Base-by-base conservation (phyloP, 345 rosid genomes). In the Tarenaya hassleriana region DNA sequence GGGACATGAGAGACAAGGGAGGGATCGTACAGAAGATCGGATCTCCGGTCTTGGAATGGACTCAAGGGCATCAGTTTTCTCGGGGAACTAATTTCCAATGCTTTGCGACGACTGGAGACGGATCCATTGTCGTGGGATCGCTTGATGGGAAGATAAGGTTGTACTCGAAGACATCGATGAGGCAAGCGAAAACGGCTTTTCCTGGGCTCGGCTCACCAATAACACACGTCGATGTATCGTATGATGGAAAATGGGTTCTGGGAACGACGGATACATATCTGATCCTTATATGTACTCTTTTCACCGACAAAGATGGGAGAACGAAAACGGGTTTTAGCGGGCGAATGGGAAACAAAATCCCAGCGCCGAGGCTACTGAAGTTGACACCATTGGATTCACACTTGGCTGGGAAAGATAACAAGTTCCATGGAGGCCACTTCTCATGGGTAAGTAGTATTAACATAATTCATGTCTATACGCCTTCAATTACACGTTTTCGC, bases 181-280 rank as follows among this genome's bases (percentile, higher is more conserved):
- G 98, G 69, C 77, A 68, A 74, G 98, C 98, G 8, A 91, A 84
- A 73, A 91, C 96, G 0, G 95, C 96, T 20, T 91, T 91, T 51
- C 98, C 98, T 0, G 98, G 98, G 58, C 96, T 91, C 11, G 98
- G 98, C 41, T 91, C 92, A 4, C 92, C 92, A 1, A 73, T 91
- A 38, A 91, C 96, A 41, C 75, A 84, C 46, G 92, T 91, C 13
- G 98, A 91, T 54, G 96, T 84, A 52, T 84, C 98, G 8, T 82
- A 74, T 58, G 96, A 87, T 58, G 98, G 96, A 56, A 91, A 87
- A 69, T 91, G 98, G 98, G 72, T 91, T 19, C 50, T 91, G 73
- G 98, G 95, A 18, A 91, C 98, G 17, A 80, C 96, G 1, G 95
- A 87, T 64, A 82, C 95, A 0, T 87, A 82, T 50, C 70, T 91